phyloP scores from a whole-genome alignment of 345 rosid species.

The Eucalyptus leucophloia region DNA sequence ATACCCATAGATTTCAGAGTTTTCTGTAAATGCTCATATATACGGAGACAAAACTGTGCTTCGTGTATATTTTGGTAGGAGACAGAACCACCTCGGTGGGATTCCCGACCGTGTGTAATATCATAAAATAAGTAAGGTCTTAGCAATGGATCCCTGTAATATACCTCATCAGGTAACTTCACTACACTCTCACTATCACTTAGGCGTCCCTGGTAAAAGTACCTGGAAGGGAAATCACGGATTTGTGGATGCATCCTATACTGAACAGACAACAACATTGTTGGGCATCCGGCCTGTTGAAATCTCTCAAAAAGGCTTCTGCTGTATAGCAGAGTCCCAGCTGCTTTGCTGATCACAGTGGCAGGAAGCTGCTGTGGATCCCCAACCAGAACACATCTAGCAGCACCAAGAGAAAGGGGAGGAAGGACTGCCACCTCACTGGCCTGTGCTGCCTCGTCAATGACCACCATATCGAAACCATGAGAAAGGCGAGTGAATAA shows the following conservation, averaged over 20 bases:
- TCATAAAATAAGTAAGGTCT: constrained; percentile 83
- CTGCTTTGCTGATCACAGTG: constrained; percentile 97
- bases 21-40: constrained; percentile 91
- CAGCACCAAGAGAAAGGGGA: constrained; percentile 93
- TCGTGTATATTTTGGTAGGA: constrained; percentile 90
- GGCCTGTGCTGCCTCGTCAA: constrained; percentile 99
- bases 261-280: constrained; percentile 90
- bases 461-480: constrained; percentile 99
- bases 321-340: constrained; percentile 89
- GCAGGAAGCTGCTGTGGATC: constrained; percentile 99
- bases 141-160: constrained; percentile 80
- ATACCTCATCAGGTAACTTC: constrained; percentile 70
- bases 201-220: constrained; percentile 96
- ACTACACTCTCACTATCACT: constrained; percentile 82
- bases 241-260: constrained; percentile 98
- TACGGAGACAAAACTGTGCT: constrained; percentile 84
- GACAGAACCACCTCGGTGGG: constrained; percentile 94
- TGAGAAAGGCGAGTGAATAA: constrained; percentile 92
- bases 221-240: constrained; percentile 94
- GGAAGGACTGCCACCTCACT: constrained; percentile 96
- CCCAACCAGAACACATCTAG: constrained; percentile 97
- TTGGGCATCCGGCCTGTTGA: constrained; percentile 97
- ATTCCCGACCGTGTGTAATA: constrained; percentile 91
- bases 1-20: constrained; percentile 47
- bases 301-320: constrained; percentile 98